phyloP scores from a whole-genome alignment of 805 yeast species.

The Cyberlindnera subsufficiens region DNA sequence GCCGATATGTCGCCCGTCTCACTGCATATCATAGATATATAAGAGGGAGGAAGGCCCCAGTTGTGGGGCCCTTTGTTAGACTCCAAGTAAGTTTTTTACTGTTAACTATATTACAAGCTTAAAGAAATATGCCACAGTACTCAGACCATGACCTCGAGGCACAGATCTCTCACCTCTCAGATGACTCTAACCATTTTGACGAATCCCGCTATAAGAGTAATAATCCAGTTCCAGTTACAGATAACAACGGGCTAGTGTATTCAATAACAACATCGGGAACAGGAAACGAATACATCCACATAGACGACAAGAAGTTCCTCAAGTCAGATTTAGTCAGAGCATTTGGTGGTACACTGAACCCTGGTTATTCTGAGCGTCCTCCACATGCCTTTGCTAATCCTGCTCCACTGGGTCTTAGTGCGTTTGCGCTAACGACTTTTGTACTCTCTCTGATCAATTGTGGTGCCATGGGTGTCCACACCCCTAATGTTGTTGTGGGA shows the following conservation, averaged over 20 bases:
- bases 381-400: slow-evolving; percentile 53
- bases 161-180: slow-evolving; percentile 14
- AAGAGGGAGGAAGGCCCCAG: no score
- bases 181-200: slow-evolving; percentile 9
- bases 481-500: slow-evolving; percentile 54
- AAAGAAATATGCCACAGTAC: neutral
- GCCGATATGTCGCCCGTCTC: no score
- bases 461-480: slow-evolving; percentile 50
- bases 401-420: slow-evolving; percentile 57
- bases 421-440: slow-evolving; percentile 59
- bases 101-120: no score
- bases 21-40: no score
- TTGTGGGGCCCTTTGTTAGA: no score
- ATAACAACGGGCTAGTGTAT: slow-evolving; percentile 9
- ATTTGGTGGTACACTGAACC: slow-evolving; percentile 69
- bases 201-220: slow-evolving; percentile 9
- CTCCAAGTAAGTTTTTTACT: no score
- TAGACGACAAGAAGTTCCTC: slow-evolving; percentile 22
- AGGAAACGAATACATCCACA: slow-evolving; percentile 19
- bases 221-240: slow-evolving; percentile 1
- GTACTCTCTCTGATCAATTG: slow-evolving; percentile 49
- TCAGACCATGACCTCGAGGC: slow-evolving; percentile 12
- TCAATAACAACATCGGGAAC: slow-evolving; percentile 23
- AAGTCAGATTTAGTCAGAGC: slow-evolving; percentile 49
- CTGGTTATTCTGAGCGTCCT: slow-evolving; percentile 46